Evolutionary conservation across 2,329 filamentous ascomycete genomes (phyloP).

Genomic region (Rutstroemia sp.): DNA sequence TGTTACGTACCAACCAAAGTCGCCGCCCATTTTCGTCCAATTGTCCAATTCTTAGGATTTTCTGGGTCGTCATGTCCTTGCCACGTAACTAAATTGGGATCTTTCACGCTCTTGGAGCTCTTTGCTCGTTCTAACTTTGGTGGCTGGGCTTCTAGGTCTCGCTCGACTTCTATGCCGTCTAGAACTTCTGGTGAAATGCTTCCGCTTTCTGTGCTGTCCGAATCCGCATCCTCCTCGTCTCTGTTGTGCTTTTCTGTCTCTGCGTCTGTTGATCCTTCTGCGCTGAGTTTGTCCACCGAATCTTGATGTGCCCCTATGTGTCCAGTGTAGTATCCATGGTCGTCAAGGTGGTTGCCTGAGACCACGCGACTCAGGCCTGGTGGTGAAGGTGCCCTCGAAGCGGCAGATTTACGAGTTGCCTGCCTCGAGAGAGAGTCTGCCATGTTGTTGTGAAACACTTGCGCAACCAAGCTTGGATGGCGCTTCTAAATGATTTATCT

Average conservation of each 20-base stretch:
- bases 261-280: not conserved
- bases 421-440: not conserved
- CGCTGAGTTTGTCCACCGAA: not conserved
- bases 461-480: not conserved
- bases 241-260: not conserved
- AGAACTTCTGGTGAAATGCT: conserved; percentile 19
- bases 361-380: conserved; percentile 12
- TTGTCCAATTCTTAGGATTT: conserved; percentile 26
- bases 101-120: conserved; percentile 16
- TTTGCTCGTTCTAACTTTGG: conserved; percentile 15
- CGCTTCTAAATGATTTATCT: not conserved
- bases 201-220: not conserved
- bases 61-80: conserved; percentile 20
- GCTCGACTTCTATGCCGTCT: conserved; percentile 20
- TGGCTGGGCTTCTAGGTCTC: conserved; percentile 18
- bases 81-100: conserved; percentile 25
- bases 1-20: conserved; percentile 33
- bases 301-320: not conserved
- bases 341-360: conserved; percentile 21
- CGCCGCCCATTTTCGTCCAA: conserved; percentile 38
- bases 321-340: conserved; percentile 12
- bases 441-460: not conserved
- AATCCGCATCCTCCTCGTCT: not conserved
- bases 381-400: conserved; percentile 11
- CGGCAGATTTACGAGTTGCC: conserved; percentile 2